phyloP scores from a whole-genome alignment of 805 yeast genomes.

The Cyberlindnera bimundalis region DNA sequence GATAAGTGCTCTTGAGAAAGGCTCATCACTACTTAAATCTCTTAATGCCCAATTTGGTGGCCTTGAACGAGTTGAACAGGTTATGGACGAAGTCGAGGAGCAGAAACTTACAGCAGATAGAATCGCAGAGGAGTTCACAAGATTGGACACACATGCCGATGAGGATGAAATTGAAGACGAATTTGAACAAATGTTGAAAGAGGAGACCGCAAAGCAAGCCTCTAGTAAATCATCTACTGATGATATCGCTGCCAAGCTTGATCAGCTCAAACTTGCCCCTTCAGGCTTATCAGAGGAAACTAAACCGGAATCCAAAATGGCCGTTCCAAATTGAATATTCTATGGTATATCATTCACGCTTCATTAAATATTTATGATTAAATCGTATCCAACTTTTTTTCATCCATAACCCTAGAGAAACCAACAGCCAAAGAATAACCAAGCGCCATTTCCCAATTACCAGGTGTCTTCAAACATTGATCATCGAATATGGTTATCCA shows the following conservation, averaged over 20 bases:
- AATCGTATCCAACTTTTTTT: conserved; percentile 3
- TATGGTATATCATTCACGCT: neutral
- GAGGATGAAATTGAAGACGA: conserved; percentile 33
- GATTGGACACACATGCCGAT: conserved; percentile 20
- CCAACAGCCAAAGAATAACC: conserved; percentile 55
- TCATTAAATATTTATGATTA: neutral
- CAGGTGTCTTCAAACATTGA: conserved; percentile 30
- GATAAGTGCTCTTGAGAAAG: conserved; percentile 34
- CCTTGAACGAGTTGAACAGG: conserved; percentile 38
- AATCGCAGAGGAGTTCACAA: conserved; percentile 33
- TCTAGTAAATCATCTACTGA: conserved; percentile 7
- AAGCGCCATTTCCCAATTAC: conserved; percentile 52
- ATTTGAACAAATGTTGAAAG: conserved; percentile 32
- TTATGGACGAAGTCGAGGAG: conserved; percentile 39
- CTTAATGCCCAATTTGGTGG: conserved; percentile 42
- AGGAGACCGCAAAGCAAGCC: conserved; percentile 11
- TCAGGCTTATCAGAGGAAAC: conserved; percentile 6
- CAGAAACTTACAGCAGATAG: conserved; percentile 36
- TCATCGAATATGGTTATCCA: conserved; percentile 64
- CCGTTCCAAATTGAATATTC: conserved; percentile 1
- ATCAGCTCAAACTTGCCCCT: conserved; percentile 25
- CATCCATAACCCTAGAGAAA: conserved; percentile 33
- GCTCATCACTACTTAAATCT: conserved; percentile 33
- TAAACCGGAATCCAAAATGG: conserved; percentile 1
- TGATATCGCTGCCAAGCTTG: conserved; percentile 24